Base-by-base conservation (phyloP, 345 rosid genomes). In the Gossypium raimondii region DNA sequence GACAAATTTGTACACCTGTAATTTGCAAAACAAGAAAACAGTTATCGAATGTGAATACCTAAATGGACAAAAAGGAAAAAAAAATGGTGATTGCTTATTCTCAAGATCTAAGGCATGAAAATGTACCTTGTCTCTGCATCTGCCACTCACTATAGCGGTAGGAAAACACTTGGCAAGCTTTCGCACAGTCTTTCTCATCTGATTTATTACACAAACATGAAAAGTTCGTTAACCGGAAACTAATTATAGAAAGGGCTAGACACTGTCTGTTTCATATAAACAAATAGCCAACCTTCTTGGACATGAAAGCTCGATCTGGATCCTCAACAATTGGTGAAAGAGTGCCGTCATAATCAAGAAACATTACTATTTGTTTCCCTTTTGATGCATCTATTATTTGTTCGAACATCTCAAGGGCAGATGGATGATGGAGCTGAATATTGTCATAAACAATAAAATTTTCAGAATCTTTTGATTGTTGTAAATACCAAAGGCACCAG, bases 321-420 rank as follows among this genome's bases (percentile, higher is more conserved):
- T 94, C 93, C 45, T 87, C 89, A 16, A 94, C 98, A 44, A 94
- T 94, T n/a, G 98, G 98, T 3, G 98, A 94, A 58, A 94, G 97
- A 9, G 98, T 94, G 62, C 98, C 98, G 52, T 94, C 98, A n/a
- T 94, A 94, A 56, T 94, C 98, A 52, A 94, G 82, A 76, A 94
- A 94, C 97, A 94, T 88, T 11, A 91, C 98, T n/a, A 94, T 89
- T 67, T 94, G 89, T 76, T 94, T 94, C 72, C 97, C 98, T 67
- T 62, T 76, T 0, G 98, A 89, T 59, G 87, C 90, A 63, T 85
- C 85, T 8, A 79, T 84, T 61, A 94, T 94, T 59, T 84, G 80
- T 72, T 87, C 87, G 34, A 94, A 92, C 91, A 82, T 87, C 16
- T 80, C 87, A 73, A 94, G 43, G 47, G 98, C 98, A 29, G 98